Conservation (phyloP, 202 grass and related monocot species). For the Zizania palustris region DNA sequence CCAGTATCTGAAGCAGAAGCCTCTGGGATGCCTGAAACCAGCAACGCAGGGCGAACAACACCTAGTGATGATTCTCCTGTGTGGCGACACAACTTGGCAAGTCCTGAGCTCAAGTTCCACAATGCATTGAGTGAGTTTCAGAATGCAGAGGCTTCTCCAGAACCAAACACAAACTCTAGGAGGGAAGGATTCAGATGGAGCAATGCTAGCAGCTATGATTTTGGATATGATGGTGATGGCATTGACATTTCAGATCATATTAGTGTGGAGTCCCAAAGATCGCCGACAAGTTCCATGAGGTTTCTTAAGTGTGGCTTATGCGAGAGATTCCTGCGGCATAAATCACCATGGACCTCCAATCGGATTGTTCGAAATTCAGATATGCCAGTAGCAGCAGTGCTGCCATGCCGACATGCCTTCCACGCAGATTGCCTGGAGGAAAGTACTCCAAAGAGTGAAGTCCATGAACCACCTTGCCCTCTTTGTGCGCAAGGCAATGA, state of each 20-base stretch:
- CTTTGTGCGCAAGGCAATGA: slow-evolving; percentile 54
- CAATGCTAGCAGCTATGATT: slow-evolving; percentile 90
- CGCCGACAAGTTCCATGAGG: slow-evolving; percentile 52
- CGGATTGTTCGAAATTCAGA: slow-evolving; percentile 76
- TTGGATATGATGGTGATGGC: slow-evolving; percentile 81
- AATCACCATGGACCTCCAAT: slow-evolving; percentile 92
- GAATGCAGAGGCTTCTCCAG: slow-evolving; percentile 80
- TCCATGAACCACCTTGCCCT: slow-evolving; percentile 78
- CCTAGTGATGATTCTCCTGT: slow-evolving; percentile 78
- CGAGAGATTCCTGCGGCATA: slow-evolving; percentile 80
- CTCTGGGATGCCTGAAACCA: slow-evolving; percentile 62
- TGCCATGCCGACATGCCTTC: slow-evolving; percentile 82
- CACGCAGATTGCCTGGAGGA: slow-evolving; percentile 96
- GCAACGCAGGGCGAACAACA: slow-evolving; percentile 56
- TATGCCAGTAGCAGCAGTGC: slow-evolving; percentile 89
- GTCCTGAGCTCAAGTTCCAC: slow-evolving; percentile 83
- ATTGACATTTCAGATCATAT: slow-evolving; percentile 80
- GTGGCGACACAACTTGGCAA: slow-evolving; percentile 60
- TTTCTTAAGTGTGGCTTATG: slow-evolving; percentile 80
- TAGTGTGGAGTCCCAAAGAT: slow-evolving; percentile 67
- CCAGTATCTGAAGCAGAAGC: slow-evolving; percentile 79
- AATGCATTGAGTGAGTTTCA: slow-evolving; percentile 69
- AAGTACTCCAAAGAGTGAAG: slow-evolving; percentile 74
- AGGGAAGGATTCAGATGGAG: slow-evolving; percentile 97
- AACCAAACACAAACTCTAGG: slow-evolving; percentile 62